A percentile compares a stretch with the other conserved stretches of the same genome.
Evolutionary conservation across 345 rosid genomes (phyloP).

Genomic region (Salix exigua): DNA sequence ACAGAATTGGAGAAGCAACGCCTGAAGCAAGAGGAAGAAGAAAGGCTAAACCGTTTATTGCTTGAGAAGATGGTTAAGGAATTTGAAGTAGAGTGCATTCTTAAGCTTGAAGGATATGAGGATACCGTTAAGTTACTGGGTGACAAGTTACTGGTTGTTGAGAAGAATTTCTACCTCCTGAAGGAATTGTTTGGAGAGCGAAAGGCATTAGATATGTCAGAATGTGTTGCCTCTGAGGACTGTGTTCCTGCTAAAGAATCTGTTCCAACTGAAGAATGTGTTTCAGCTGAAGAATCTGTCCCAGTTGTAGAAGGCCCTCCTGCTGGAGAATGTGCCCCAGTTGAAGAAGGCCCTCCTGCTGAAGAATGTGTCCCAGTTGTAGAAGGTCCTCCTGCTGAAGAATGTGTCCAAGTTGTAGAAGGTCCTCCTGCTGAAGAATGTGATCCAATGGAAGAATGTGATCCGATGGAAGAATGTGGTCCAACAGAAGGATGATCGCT

Average conservation of each 20-base stretch:
- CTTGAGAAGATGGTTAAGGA: conserved; percentile 50
- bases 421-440: background rate
- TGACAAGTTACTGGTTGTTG: conserved; percentile 34
- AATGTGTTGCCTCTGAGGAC: conserved; percentile 29
- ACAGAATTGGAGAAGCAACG: conserved; percentile 63
- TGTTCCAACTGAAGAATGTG: background rate
- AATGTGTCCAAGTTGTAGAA: background rate
- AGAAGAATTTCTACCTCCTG: conserved; percentile 22
- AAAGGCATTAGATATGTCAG: conserved; percentile 25
- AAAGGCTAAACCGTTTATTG: conserved; percentile 32
- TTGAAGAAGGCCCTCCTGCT: background rate
- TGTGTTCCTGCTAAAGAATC: background rate
- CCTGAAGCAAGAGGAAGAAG: conserved; percentile 67
- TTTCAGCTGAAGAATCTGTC: background rate
- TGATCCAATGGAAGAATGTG: background rate
- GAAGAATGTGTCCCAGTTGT: background rate
- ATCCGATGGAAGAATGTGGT: background rate
- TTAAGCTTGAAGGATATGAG: conserved; percentile 31
- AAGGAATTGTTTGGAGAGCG: conserved; percentile 36
- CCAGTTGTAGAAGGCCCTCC: background rate
- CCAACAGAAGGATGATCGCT: background rate
- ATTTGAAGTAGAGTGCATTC: conserved; percentile 40
- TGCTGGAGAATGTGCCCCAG: background rate
- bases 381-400: background rate
- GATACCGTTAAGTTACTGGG: conserved; percentile 26